phyloP scores from a whole-genome alignment of 2,329 filamentous ascomycete species.

The Colletotrichum sp. region DNA sequence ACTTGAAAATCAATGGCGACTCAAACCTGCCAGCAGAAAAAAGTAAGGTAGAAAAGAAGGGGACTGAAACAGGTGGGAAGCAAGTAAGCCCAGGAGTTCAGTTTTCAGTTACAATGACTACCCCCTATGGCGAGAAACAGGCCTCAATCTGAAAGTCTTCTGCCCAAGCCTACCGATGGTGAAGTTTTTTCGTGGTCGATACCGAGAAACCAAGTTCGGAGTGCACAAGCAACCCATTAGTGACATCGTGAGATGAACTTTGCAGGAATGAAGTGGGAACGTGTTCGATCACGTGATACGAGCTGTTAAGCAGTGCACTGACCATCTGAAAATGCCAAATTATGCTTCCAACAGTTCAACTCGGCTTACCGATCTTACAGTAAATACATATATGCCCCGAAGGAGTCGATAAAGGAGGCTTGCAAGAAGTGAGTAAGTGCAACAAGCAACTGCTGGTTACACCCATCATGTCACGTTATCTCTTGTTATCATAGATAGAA shows the following conservation, averaged over 20 bases:
- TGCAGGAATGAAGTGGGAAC: neutral
- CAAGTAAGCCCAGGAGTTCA: neutral
- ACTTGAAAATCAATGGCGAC: neutral
- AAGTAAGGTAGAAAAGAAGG: neutral
- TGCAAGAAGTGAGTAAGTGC: neutral
- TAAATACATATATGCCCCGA: neutral
- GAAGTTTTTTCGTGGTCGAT: neutral
- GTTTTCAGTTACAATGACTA: neutral
- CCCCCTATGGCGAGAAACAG: neutral
- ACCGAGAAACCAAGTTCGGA: neutral
- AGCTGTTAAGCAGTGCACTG: neutral
- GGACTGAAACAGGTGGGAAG: neutral
- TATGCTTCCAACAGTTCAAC: neutral
- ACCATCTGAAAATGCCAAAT: neutral
- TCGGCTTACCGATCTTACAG: neutral
- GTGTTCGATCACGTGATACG: neutral
- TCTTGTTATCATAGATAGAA: neutral
- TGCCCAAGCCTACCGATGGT: neutral
- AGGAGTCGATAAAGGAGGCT: neutral
- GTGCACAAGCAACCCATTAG: neutral
- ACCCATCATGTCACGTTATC: neutral
- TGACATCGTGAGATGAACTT: neutral
- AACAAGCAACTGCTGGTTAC: neutral
- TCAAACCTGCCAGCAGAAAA: neutral
- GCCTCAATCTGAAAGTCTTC: neutral